Conservation (phyloP, 805 yeast genomes). For the Lipomyces lipofer region DNA sequence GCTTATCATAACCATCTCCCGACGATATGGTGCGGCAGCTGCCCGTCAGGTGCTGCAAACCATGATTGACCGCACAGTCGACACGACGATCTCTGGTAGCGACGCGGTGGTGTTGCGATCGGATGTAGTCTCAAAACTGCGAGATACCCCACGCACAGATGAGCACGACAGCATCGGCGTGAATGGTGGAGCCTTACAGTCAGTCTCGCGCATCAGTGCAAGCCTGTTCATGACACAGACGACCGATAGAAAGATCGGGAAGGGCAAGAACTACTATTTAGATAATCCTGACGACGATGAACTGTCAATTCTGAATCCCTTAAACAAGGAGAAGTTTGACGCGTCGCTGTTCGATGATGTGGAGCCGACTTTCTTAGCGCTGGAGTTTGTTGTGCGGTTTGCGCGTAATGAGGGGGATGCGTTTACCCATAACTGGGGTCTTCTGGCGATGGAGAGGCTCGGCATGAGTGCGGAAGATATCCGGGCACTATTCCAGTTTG, state of each 20-base stretch:
- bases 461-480: slow-evolving; percentile 20
- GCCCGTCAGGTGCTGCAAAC: slow-evolving; percentile 13
- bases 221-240: neutral
- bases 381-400: slow-evolving; percentile 9
- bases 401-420: slow-evolving; percentile 15
- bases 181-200: no score
- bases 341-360: slow-evolving; percentile 8
- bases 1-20: slow-evolving; percentile 6
- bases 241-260: neutral
- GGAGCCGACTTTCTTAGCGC: slow-evolving; percentile 4
- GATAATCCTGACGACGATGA: neutral
- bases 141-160: no score
- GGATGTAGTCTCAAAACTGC: no score
- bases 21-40: slow-evolving; percentile 9
- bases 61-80: neutral
- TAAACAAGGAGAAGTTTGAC: slow-evolving; percentile 1
- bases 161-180: no score
- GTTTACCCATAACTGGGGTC: slow-evolving; percentile 19
- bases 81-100: neutral
- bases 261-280: neutral
- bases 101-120: neutral
- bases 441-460: slow-evolving; percentile 18
- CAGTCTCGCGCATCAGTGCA: neutral
- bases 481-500: slow-evolving; percentile 1
- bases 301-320: neutral